Evolutionary conservation across 2,329 filamentous ascomycete genomes (phyloP).

Genomic region (Diaporthe sp.): DNA sequence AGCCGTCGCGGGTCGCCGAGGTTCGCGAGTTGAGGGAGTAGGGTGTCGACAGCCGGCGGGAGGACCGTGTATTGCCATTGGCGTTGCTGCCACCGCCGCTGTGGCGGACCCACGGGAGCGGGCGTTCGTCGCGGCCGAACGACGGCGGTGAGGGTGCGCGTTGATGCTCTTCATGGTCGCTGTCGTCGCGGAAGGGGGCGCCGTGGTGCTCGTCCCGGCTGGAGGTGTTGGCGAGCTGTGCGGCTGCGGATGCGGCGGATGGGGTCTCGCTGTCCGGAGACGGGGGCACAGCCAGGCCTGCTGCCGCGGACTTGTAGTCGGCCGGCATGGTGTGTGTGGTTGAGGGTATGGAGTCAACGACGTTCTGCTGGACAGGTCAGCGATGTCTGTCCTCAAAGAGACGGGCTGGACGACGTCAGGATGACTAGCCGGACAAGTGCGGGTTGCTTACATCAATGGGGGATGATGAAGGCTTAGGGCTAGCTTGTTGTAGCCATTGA

Average conservation of each 20-base stretch:
- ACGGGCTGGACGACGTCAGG: background rate
- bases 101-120: constrained; percentile 54
- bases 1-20: constrained; percentile 42
- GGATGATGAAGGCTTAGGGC: background rate
- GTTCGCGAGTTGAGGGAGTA: constrained; percentile 51
- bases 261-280: constrained; percentile 47
- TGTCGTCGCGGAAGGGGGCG: constrained; percentile 46
- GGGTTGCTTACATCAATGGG: constrained; percentile 4
- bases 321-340: constrained; percentile 59
- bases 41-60: constrained; percentile 59
- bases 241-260: constrained; percentile 50
- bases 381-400: background rate
- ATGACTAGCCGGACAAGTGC: background rate
- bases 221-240: constrained; percentile 44
- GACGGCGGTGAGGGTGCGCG: background rate
- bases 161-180: constrained; percentile 4
- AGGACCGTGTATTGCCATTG: constrained; percentile 45
- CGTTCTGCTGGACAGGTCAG: background rate
- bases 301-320: constrained; percentile 65
- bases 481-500: constrained; percentile 36
- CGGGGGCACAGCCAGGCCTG: constrained; percentile 62
- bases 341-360: constrained; percentile 12
- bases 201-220: constrained; percentile 8
- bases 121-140: background rate
- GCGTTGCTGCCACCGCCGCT: background rate